Percentiles rank a stretch among this genome's conserved stretches.
phyloP scores from a whole-genome alignment of 1,284 basidiomycete genomes.

The Coniferiporia weirii region DNA sequence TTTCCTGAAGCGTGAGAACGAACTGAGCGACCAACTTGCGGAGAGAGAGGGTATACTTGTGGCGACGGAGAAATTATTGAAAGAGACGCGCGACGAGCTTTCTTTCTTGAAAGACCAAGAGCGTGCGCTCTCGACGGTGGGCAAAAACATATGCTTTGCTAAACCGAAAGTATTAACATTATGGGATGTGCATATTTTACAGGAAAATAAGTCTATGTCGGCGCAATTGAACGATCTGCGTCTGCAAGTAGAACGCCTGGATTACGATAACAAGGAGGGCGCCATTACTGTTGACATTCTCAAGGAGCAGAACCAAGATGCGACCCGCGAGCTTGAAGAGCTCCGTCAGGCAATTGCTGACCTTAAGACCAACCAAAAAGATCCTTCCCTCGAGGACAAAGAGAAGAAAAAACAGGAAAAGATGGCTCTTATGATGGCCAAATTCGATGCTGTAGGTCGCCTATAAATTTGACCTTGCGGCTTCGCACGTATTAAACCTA shows the following conservation, averaged over 20 bases:
- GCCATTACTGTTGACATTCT: slow-evolving; percentile 93
- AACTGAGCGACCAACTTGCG: slow-evolving; percentile 88
- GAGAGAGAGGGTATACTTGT: slow-evolving; percentile 83
- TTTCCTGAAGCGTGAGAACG: slow-evolving; percentile 95
- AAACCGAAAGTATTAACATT: not conserved
- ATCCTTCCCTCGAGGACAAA: slow-evolving; percentile 87
- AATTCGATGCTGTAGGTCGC: slow-evolving; percentile 82
- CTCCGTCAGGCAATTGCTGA: slow-evolving; percentile 78
- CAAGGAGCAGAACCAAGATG: slow-evolving; percentile 91
- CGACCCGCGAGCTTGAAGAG: slow-evolving; percentile 87
- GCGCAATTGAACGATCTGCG: slow-evolving; percentile 89
- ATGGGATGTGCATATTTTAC: slow-evolving; percentile 12
- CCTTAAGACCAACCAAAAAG: slow-evolving; percentile 78
- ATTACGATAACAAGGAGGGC: slow-evolving; percentile 95
- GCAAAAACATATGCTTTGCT: slow-evolving; percentile 18
- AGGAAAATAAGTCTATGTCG: slow-evolving; percentile 92
- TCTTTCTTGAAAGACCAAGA: slow-evolving; percentile 92
- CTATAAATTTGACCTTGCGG: slow-evolving; percentile 15
- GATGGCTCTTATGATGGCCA: slow-evolving; percentile 99
- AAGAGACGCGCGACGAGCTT: slow-evolving; percentile 83
- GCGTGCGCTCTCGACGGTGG: slow-evolving; percentile 64
- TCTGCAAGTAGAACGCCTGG: slow-evolving; percentile 86
- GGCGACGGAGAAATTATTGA: slow-evolving; percentile 73
- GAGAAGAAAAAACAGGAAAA: slow-evolving; percentile 99
- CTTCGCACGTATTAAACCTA: not conserved